Conservation (phyloP, 176 grass and related monocot genomes). For the Cenchrus purpureus region DNA sequence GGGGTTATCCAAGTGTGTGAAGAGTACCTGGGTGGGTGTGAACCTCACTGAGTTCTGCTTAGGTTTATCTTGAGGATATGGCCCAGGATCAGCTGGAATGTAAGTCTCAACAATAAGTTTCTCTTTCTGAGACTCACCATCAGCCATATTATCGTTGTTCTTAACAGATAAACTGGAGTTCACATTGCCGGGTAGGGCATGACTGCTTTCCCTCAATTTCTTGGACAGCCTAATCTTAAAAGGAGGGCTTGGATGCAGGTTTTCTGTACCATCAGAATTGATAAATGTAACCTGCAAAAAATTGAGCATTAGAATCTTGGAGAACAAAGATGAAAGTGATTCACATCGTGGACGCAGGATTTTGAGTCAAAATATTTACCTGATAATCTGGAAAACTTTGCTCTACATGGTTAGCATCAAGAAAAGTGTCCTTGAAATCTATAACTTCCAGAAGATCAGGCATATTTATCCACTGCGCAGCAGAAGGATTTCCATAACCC, state of each 20-base stretch:
- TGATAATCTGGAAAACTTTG: slow-evolving; percentile 86
- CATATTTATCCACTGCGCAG: slow-evolving; percentile 94
- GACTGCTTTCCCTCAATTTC: slow-evolving; percentile 72
- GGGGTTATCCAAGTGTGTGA: slow-evolving; percentile 26
- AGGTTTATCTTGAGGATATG: slow-evolving; percentile 98
- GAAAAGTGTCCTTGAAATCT: slow-evolving; percentile 99
- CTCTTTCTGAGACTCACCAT: slow-evolving; percentile 61
- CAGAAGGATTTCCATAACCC: slow-evolving; percentile 96
- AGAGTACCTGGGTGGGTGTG: slow-evolving; percentile 92
- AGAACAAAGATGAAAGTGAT: slow-evolving; percentile 1
- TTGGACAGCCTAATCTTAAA: slow-evolving; percentile 84
- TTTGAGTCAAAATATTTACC: slow-evolving; percentile 58
- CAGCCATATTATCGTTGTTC: slow-evolving; percentile 36
- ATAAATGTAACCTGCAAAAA: slow-evolving; percentile 86
- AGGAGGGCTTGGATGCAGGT: slow-evolving; percentile 64
- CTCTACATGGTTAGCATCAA: slow-evolving; percentile 75
- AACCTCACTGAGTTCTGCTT: slow-evolving; percentile 96
- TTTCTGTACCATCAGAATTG: slow-evolving; percentile 81
- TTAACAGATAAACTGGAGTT: slow-evolving; percentile 40
- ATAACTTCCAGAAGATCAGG: slow-evolving; percentile 81
- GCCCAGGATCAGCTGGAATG: slow-evolving; percentile 87
- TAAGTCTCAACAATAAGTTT: slow-evolving; percentile 81
- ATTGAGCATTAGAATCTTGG: slow-evolving; percentile 36
- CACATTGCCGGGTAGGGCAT: slow-evolving; percentile 77
- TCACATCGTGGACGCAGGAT: background rate